Evolutionary conservation across 179 eudicot genomes (phyloP), one percentile per base, ranked within the genome.

Genomic region (Drosera spatulata): DNA sequence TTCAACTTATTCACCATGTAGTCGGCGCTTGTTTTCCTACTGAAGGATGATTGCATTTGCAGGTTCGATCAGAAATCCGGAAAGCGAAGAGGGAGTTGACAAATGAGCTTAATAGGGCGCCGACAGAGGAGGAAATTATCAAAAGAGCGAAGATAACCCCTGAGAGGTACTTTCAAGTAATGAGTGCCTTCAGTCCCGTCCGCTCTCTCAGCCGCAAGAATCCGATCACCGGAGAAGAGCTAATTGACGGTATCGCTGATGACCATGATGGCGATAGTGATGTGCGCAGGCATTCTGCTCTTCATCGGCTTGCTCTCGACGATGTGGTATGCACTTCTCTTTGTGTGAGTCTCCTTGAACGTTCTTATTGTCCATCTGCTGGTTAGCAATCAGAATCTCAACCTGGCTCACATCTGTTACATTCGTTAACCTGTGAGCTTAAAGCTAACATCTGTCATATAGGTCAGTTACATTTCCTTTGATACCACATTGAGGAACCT

Each of bases 261-360:
- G 68, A 68, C 61, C 86, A 84, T 58, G 87, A 85, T 48, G 81
- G 72, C 33, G 87, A 82, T 22, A 75, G 83, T 6, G 93, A 89
- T 65, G 77, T 82, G 63, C 65, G 82, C 54, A 77, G 79, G 60
- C 98, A 82, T 56, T 90, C 97, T 50, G 95, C 97, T 38, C 82
- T 86, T 75, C 95, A 86, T 60, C 78, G 99, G 78, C 94, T 93
- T 67, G 97, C 98, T 60, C 78, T 93, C 5, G 99, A 93, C 72
- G 95, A 93, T 77, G 99, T 93, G 76, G 99, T 93, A 78, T 77
- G 40, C 55, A 41, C 55, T 53, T 38, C 11, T 58, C 6, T 43
- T 4, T 43, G 45, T 43, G 3, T 52, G 15, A 33, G 14, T 22
- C 55, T 52, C 33, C 33, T 22, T 22, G 33, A 22, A 22, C 1